Base-by-base conservation (phyloP, 2,329 filamentous ascomycete genomes). In the Ophidiomyces ophidiicola region DNA sequence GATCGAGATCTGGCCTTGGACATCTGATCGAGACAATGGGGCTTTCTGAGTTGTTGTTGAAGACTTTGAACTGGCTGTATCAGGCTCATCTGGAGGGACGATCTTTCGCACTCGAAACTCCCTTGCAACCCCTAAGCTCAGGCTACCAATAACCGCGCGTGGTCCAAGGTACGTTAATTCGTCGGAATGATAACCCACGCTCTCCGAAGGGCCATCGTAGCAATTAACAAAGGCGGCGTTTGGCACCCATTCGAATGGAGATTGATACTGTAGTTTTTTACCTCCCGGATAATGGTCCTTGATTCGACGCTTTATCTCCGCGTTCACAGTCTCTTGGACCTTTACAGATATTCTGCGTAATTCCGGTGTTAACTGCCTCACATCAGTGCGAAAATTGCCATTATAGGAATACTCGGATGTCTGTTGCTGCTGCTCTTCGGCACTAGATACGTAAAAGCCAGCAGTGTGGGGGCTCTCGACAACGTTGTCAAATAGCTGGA, bases 141-240 rank as follows among this genome's bases (percentile, higher is more conserved):
- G 64, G 33, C 84, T 92, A 0, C 87, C 90, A 43, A 96, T 96
- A 15, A 93, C 71, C 5, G 88, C 76, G 5, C 82, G 77, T 0
- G 90, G 90, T 0, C 90, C 90, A 1, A 96, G 72, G 53, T 96
- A 96, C 0, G 88, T 94, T 11, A 94, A 69, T 51, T 94, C 83
- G 55, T 98, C 90, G 24, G 82, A 78, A 60, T 98, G 90, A 61
- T 84, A 96, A 21, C 90, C 90, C 0, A 96, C 87, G 44, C 71
- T 84, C 62, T 96, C 76, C 7, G 76, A 69, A 0, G 76, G 79
- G 0, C 87, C 87, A 50, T 79, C 69, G 58, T 98, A 98, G 64
- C 85, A 93, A 58, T 98, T 98, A 11, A 93, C 87, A 53, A 94
- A 88, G 0, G 87, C 85, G 0, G 85, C 84, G 54, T 96, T 96